Base-by-base conservation (phyloP, 2,329 filamentous ascomycete genomes). In the Rasamsonia emersonii region DNA sequence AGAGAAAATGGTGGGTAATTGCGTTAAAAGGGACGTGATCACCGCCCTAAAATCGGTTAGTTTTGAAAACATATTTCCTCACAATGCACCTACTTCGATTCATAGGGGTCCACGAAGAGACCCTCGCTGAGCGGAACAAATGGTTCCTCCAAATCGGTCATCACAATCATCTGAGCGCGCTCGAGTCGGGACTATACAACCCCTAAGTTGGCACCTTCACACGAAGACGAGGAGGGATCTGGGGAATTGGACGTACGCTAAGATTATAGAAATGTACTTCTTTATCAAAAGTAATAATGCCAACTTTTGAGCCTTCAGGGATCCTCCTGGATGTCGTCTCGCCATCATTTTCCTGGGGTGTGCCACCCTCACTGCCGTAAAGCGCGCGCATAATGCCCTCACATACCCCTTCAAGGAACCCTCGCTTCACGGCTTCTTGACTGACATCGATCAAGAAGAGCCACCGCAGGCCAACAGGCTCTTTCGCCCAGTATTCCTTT, bases 201-300 rank as follows among this genome's bases (percentile, higher is more conserved):
- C 6, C 23, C 35, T 61, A 26, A 58, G 51, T 28, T 37, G 20
- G 10, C 36, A 44, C 46, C n/a, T n/a, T n/a, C n/a, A n/a, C n/a
- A n/a, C n/a, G n/a, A n/a, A n/a, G n/a, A n/a, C n/a, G n/a, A n/a
- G n/a, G n/a, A n/a, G n/a, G n/a, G n/a, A n/a, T n/a, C n/a, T n/a
- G n/a, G n/a, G n/a, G n/a, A n/a, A n/a, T n/a, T n/a, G n/a, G 19
- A 71, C 79, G 64, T 66, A 84, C 78, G 50, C 79, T 86, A 47
- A 94, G 77, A 51, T 96, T 96, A 68, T 96, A 98, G 58, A 96
- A 98, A 54, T 98, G 91, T 38, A 98, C 82, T 49, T 95, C 86
- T 59, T 86, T 89, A 65, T 98, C 91, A 56, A 82, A 98, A 1
- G 91, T 95, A 41, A 96, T 79, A 54, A 98, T 94, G 30, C 89